Evolutionary conservation across 192 early-diverging fungal genomes (phyloP).

Genomic region (Chytriomyces sp.): DNA sequence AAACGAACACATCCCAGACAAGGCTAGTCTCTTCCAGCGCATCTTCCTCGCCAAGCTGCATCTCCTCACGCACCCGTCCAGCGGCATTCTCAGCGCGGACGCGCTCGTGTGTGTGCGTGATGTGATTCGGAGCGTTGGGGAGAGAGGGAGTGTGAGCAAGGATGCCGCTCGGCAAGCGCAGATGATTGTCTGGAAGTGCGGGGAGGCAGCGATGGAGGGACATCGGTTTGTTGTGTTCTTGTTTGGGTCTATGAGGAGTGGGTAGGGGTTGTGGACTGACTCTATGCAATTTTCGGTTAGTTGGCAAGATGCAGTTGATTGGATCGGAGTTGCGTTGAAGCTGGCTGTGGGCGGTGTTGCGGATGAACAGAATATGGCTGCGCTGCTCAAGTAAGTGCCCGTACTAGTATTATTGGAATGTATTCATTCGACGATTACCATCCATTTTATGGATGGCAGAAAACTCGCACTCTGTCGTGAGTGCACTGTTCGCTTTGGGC

Average conservation of each 20-base stretch:
- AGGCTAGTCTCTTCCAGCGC: slow-evolving; percentile 7
- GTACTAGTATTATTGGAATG: neutral
- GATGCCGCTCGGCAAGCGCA: slow-evolving; percentile 12
- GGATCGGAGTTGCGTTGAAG: slow-evolving; percentile 23
- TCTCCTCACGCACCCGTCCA: neutral
- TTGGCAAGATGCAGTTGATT: slow-evolving; percentile 26
- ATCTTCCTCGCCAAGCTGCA: slow-evolving; percentile 25
- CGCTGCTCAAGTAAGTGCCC: neutral
- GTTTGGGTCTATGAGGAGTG: neutral
- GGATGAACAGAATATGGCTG: slow-evolving; percentile 16
- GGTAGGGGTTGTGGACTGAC: neutral
- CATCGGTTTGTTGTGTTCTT: slow-evolving; percentile 5
- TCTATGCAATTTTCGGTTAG: neutral
- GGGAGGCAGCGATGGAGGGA: slow-evolving; percentile 11
- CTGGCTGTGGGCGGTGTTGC: slow-evolving; percentile 3
- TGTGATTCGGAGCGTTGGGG: neutral
- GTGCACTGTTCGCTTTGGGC: neutral
- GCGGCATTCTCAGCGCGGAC: neutral
- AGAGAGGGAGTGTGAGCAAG: neutral
- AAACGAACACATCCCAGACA: slow-evolving; percentile 20
- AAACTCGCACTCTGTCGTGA: slow-evolving; percentile 18
- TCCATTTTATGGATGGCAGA: neutral
- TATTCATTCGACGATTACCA: neutral
- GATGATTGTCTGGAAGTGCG: slow-evolving; percentile 24
- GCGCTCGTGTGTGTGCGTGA: slow-evolving; percentile 3